A percentile compares a stretch with the other conserved stretches of the same genome.
phyloP scores from a whole-genome alignment of 495 filamentous ascomycete genomes.

The Chaetomium cochliodes region DNA sequence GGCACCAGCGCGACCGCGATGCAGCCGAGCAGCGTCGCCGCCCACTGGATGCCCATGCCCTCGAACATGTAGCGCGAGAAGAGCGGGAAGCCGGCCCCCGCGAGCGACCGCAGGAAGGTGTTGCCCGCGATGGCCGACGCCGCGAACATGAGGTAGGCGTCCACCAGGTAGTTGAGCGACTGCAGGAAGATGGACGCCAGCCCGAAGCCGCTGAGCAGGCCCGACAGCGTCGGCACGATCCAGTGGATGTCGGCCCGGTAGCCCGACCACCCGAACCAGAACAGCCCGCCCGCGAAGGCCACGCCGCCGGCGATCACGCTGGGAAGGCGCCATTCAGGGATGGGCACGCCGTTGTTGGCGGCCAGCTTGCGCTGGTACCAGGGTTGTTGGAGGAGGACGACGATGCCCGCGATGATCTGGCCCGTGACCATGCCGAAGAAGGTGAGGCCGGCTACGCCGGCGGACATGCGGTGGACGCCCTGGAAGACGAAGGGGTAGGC shows the following conservation, averaged over 20 bases:
- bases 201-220: constrained; percentile 57
- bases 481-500: constrained; percentile 82
- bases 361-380: constrained; percentile 66
- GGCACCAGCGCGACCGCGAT: constrained; percentile 68
- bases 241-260: constrained; percentile 66
- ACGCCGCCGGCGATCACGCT: constrained; percentile 74
- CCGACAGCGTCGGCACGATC: constrained; percentile 77
- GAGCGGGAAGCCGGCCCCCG: constrained; percentile 76
- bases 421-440: constrained; percentile 81
- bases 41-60: constrained; percentile 73
- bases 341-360: constrained; percentile 68
- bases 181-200: constrained; percentile 83
- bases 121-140: constrained; percentile 88
- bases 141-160: constrained; percentile 85
- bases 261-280: constrained; percentile 87
- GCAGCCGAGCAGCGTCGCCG: constrained; percentile 71
- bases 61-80: constrained; percentile 81
- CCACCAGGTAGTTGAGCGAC: constrained; percentile 81
- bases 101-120: constrained; percentile 77
- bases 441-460: constrained; percentile 69
- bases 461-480: constrained; percentile 62
- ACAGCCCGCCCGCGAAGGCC: constrained; percentile 71
- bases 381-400: constrained; percentile 65
- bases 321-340: constrained; percentile 86
- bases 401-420: constrained; percentile 63